Evolutionary conservation across 208 protist genomes (phyloP).

Genomic region (Vickermania spadyakhi): DNA sequence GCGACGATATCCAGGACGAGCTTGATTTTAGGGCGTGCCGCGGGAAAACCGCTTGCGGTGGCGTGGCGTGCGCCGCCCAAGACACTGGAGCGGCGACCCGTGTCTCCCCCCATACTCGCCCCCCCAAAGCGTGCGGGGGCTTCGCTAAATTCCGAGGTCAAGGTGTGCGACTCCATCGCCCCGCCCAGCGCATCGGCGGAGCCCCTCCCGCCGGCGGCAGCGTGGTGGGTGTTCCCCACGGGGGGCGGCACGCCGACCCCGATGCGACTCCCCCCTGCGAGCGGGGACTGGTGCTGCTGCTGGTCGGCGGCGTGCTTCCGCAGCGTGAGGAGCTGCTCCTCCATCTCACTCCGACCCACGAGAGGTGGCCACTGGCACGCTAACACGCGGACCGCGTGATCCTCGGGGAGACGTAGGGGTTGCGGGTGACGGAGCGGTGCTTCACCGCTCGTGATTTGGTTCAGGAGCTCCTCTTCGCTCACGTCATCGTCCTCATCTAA

Average conservation of each 20-base stretch:
- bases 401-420: background rate
- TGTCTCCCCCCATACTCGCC: too few relatives aligned
- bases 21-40: conserved; percentile 9
- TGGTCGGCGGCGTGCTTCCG: background rate
- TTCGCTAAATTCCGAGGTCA: background rate
- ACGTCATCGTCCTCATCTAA: background rate
- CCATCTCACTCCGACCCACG: background rate
- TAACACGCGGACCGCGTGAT: background rate
- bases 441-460: background rate
- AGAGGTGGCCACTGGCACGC: background rate
- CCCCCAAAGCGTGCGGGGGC: too few relatives aligned
- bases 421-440: background rate
- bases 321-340: background rate
- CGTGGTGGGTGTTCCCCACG: background rate
- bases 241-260: background rate
- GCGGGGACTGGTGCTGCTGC: background rate
- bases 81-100: background rate
- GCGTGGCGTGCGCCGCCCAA: background rate
- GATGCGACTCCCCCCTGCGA: background rate
- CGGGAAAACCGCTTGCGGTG: background rate
- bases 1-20: conserved; percentile 63
- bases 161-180: background rate
- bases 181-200: background rate
- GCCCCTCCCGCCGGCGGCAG: background rate
- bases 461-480: background rate